Evolutionary conservation across 352 stramenopile species (phyloP).

Genomic region (Globisporangium carolinianum): DNA sequence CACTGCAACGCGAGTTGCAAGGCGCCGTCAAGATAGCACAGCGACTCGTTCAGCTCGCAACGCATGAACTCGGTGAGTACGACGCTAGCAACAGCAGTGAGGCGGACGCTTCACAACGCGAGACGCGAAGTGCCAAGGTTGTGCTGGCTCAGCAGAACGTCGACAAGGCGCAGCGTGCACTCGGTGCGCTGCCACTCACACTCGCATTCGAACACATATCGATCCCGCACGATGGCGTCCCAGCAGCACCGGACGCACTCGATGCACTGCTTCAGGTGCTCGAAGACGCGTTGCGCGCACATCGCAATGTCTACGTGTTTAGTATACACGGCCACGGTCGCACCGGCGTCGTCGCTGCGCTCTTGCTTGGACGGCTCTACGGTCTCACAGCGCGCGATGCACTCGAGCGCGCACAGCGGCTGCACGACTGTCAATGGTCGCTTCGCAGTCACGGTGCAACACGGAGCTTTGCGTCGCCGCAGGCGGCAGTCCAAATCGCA

Average conservation of each 20-base stretch:
- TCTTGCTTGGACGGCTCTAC: conserved; percentile 71
- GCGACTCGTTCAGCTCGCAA: conserved; percentile 35
- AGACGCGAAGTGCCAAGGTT: conserved; percentile 37
- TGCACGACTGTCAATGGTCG: conserved; percentile 55
- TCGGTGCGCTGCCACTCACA: conserved; percentile 28
- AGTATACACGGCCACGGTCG: conserved; percentile 61
- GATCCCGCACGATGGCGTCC: conserved; percentile 35
- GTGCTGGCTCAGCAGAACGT: conserved; percentile 42
- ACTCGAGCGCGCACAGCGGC: conserved; percentile 51
- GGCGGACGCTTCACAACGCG: conserved; percentile 10
- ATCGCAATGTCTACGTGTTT: conserved; percentile 71
- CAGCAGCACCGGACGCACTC: conserved; percentile 8
- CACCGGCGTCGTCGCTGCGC: conserved; percentile 53
- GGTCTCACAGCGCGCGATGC: conserved; percentile 47
- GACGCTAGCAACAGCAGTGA: neutral
- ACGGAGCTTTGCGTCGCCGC: conserved; percentile 40
- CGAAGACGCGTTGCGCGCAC: conserved; percentile 39
- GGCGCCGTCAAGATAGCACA: conserved; percentile 28
- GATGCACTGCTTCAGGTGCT: conserved; percentile 25
- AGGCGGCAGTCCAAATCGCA: conserved; percentile 34
- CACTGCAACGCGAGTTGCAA: conserved; percentile 29
- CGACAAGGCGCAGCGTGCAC: conserved; percentile 23
- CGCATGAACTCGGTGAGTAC: conserved; percentile 21
- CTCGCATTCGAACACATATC: conserved; percentile 52
- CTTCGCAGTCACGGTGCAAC: conserved; percentile 23